These are phyloP conservation scores for Fusarium sp. DNA, from an alignment of 2,329 filamentous ascomycete genomes.

Conservation along the genomic window DNA sequence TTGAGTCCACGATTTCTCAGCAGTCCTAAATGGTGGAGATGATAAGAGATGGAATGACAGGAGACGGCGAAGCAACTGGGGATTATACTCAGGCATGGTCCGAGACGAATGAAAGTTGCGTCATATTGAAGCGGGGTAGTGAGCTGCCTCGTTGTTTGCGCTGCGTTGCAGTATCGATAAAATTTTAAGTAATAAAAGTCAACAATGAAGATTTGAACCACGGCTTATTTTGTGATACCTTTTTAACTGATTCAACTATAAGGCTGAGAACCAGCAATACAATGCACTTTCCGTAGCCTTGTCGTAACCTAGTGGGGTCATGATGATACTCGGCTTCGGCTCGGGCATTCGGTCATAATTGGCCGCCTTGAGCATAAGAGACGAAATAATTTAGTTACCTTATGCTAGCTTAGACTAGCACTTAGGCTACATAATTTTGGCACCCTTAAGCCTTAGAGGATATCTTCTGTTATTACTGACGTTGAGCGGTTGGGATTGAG, in stretches of 20 bases:
- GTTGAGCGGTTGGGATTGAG: neutral
- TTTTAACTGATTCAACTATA: neutral
- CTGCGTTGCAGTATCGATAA: conserved; percentile 5
- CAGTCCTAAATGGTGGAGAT: conserved; percentile 9
- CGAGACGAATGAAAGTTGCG: neutral
- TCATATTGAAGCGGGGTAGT: conserved; percentile 3
- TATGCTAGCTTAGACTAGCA: neutral
- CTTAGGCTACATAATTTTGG: neutral
- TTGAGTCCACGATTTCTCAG: conserved; percentile 51
- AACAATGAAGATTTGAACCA: neutral
- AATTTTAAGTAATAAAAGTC: conserved; percentile 28
- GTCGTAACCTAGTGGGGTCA: neutral
- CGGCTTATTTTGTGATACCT: neutral
- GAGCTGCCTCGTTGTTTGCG: conserved; percentile 6
- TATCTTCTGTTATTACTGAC: neutral
- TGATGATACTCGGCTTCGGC: neutral
- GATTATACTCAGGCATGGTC: neutral
- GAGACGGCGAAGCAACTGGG: neutral
- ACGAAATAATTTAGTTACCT: neutral
- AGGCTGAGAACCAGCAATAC: neutral
- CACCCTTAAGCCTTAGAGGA: neutral
- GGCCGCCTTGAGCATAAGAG: neutral
- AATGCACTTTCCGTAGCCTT: neutral
- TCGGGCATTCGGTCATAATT: neutral
- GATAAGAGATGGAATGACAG: neutral